These are phyloP conservation scores for Suillus subluteus DNA, from an alignment of 768 basidiomycete species.

Conservation along the genomic window DNA sequence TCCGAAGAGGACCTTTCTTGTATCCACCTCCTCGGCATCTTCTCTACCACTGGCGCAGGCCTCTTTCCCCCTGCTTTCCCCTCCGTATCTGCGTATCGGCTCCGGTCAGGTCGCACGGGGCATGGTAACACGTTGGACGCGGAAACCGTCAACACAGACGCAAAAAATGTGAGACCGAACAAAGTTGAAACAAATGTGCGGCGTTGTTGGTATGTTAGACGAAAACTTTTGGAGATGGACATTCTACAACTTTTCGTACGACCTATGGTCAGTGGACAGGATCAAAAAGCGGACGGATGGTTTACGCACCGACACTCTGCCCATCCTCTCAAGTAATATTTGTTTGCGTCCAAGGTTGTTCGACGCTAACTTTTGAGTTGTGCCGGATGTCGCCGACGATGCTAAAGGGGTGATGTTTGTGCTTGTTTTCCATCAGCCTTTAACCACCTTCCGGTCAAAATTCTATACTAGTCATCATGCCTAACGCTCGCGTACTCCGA, in stretches of 20 bases:
- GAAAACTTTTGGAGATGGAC: slow-evolving; percentile 59
- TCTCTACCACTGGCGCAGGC: slow-evolving; percentile 52
- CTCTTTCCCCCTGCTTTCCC: slow-evolving; percentile 28
- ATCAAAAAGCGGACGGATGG: no score
- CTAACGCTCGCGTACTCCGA: slow-evolving; percentile 61
- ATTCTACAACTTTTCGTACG: slow-evolving; percentile 48
- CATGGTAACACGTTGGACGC: slow-evolving; percentile 81
- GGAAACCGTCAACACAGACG: slow-evolving; percentile 77
- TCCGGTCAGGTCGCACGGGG: slow-evolving; percentile 65
- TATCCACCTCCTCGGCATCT: slow-evolving; percentile 78
- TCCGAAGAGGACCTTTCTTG: slow-evolving; percentile 56
- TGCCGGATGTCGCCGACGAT: slow-evolving; percentile 13
- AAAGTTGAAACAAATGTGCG: slow-evolving; percentile 78
- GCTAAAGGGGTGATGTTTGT: slow-evolving; percentile 19
- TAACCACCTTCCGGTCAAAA: not conserved
- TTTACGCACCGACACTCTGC: slow-evolving; percentile 24
- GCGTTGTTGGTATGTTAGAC: slow-evolving; percentile 57
- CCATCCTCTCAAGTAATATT: slow-evolving; percentile 22
- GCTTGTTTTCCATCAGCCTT: slow-evolving; percentile 24
- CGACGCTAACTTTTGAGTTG: slow-evolving; percentile 8
- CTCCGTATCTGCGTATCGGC: slow-evolving; percentile 61
- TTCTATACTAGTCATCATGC: slow-evolving; percentile 29
- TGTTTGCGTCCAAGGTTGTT: slow-evolving; percentile 1
- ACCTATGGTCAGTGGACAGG: not conserved
- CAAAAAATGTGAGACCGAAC: slow-evolving; percentile 80